These are phyloP conservation scores for Alternaria novae-zelandiae DNA, from an alignment of 2,329 filamentous ascomycete genomes.

Conservation along the genomic window DNA sequence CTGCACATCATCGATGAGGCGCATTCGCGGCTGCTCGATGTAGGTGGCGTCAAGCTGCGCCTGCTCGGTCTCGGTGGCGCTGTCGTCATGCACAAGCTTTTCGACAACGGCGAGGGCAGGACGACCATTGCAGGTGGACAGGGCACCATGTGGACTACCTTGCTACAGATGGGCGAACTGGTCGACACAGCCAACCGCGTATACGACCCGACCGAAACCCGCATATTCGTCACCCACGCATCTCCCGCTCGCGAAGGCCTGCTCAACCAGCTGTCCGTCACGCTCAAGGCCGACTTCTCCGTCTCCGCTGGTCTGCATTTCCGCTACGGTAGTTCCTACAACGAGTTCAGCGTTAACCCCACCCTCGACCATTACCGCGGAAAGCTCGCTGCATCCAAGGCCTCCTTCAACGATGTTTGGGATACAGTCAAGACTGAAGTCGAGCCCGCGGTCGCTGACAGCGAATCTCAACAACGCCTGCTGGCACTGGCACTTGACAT, in stretches of 20 bases:
- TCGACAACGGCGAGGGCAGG: constrained; percentile 96
- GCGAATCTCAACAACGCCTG: constrained; percentile 90
- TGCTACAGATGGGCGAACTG: constrained; percentile 96
- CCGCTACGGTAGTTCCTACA: constrained; percentile 98
- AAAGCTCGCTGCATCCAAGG: constrained; percentile 96
- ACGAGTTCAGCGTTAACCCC: constrained; percentile 98
- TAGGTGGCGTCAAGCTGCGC: constrained; percentile 94
- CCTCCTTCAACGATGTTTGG: constrained; percentile 99
- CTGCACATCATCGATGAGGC: constrained; percentile 98
- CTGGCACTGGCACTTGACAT: constrained; percentile 89
- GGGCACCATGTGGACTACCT: constrained; percentile 99
- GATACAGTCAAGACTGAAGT: constrained; percentile 97
- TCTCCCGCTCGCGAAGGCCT: constrained; percentile 96
- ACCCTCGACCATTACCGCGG: constrained; percentile 97
- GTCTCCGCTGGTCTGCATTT: constrained; percentile 97
- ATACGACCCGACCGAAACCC: constrained; percentile 96
- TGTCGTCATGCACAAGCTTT: constrained; percentile 99
- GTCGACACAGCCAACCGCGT: constrained; percentile 98
- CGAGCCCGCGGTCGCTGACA: constrained; percentile 90
- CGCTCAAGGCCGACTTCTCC: constrained; percentile 96
- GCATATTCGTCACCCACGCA: constrained; percentile 94
- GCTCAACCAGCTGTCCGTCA: constrained; percentile 95
- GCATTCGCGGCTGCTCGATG: constrained; percentile 90
- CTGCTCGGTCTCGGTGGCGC: constrained; percentile 92
- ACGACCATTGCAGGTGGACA: constrained; percentile 98